These are phyloP conservation scores for Phellinidium pouzarii DNA, from an alignment of 1,284 basidiomycete genomes.

Conservation along the genomic window DNA sequence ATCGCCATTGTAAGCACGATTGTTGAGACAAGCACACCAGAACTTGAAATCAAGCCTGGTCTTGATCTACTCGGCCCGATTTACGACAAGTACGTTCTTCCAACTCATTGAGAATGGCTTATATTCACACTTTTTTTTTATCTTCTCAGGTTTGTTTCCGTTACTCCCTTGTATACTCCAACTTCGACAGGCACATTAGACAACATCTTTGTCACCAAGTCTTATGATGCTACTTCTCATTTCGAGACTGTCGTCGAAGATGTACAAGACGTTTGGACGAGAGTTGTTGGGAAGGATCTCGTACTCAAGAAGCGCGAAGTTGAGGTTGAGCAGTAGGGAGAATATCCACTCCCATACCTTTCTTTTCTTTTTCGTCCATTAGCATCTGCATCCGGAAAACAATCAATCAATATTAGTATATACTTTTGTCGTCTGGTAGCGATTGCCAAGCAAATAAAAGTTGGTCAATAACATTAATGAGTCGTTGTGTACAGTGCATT, in stretches of 20 bases:
- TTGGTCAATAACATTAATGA: background rate
- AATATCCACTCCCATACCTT: conserved; percentile 1
- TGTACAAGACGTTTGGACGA: conserved; percentile 89
- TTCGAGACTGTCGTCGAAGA: conserved; percentile 98
- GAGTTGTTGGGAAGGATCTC: conserved; percentile 69
- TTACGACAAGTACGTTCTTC: conserved; percentile 77
- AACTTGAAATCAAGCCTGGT: conserved; percentile 88
- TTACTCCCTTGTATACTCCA: conserved; percentile 86
- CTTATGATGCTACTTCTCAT: conserved; percentile 97
- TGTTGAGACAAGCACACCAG: conserved; percentile 92
- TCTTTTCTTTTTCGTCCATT: conserved; percentile 17
- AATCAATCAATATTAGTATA: conserved; percentile 11
- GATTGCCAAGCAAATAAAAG: background rate
- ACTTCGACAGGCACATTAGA: conserved; percentile 76
- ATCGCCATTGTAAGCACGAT: conserved; percentile 98
- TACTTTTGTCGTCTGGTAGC: background rate
- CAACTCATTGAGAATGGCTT: background rate
- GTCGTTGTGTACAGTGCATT: background rate
- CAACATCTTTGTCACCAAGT: conserved; percentile 95
- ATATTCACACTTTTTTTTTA: conserved; percentile 1
- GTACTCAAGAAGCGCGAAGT: conserved; percentile 81
- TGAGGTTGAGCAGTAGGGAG: conserved; percentile 49
- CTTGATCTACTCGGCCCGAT: conserved; percentile 91
- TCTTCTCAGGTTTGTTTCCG: conserved; percentile 81
- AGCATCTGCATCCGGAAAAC: conserved; percentile 19